These are phyloP conservation scores for Aspergillus sclerotioniger DNA, from an alignment of 495 filamentous ascomycete genomes.

Conservation along the genomic window DNA sequence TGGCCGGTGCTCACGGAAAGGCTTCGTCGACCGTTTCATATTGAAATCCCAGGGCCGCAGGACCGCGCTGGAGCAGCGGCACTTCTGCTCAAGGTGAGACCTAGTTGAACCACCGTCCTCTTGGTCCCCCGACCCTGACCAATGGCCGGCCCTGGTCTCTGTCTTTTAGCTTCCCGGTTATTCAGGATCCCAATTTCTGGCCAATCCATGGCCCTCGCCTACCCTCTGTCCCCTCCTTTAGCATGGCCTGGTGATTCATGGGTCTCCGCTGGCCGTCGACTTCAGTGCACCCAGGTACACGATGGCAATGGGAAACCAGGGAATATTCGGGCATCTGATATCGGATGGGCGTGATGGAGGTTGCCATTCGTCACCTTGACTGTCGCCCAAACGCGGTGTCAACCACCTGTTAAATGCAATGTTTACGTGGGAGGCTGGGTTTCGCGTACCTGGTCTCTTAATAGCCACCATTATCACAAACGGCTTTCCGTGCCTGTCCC, in stretches of 20 bases:
- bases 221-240: conserved; percentile 1
- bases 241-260: conserved; percentile 11
- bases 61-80: conserved; percentile 6
- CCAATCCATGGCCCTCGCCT: conserved; percentile 18
- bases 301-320: background rate
- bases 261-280: background rate
- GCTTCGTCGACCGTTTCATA: conserved; percentile 17
- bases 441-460: background rate
- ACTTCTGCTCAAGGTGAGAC: conserved; percentile 25
- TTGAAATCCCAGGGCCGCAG: conserved; percentile 14
- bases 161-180: conserved; percentile 9
- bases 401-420: background rate
- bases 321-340: background rate
- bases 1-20: conserved; percentile 9
- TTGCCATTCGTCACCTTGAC: background rate
- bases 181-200: conserved; percentile 17
- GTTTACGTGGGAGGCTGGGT: background rate
- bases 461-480: conserved; percentile 8
- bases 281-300: background rate
- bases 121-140: conserved; percentile 15
- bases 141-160: conserved; percentile 3
- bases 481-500: conserved; percentile 19
- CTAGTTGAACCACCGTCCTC: conserved; percentile 15
- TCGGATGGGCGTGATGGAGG: background rate
- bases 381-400: background rate